Conservation (phyloP, 139 green algal genomes). For the Microglena sp. region DNA sequence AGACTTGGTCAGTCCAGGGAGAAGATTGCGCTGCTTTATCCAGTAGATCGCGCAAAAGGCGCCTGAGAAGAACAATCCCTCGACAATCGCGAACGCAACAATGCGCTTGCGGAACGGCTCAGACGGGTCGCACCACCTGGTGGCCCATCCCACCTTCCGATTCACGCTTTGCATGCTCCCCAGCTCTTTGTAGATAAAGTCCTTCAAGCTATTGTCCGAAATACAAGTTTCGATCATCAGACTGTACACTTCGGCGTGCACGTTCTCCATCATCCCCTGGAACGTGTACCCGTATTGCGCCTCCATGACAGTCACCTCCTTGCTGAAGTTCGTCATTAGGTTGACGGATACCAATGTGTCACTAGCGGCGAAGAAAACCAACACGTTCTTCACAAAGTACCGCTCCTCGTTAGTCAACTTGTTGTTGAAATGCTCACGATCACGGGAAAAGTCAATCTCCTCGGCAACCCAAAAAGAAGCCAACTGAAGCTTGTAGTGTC, state of each 20-base stretch:
- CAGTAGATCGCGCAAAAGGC: no score
- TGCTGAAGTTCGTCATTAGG: conserved; percentile 38
- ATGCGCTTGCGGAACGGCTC: no score
- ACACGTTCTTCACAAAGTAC: conserved; percentile 73
- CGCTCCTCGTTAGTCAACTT: conserved; percentile 50
- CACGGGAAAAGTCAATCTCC: conserved; percentile 65
- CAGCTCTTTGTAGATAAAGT: conserved; percentile 49
- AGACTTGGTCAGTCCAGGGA: no score
- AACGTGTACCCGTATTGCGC: conserved; percentile 79
- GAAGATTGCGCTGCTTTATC: no score
- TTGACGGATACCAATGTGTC: conserved; percentile 89
- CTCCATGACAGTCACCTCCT: conserved; percentile 74
- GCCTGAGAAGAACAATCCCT: no score
- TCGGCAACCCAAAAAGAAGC: conserved; percentile 71
- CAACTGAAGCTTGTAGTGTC: conserved; percentile 69
- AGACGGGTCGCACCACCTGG: conserved; percentile 28
- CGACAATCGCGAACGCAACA: no score
- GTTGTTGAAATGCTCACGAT: conserved; percentile 51
- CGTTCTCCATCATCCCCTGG: conserved; percentile 77
- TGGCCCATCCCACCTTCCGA: conserved; percentile 41
- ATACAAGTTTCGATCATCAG: conserved; percentile 67
- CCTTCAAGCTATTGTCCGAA: conserved; percentile 32
- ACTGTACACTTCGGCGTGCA: conserved; percentile 58
- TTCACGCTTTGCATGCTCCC: conserved; percentile 51
- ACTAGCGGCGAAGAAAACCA: conserved; percentile 82